These are phyloP conservation scores for Rhododendron simsii DNA, from an alignment of 148 eudicot species.

Conservation along the genomic window DNA sequence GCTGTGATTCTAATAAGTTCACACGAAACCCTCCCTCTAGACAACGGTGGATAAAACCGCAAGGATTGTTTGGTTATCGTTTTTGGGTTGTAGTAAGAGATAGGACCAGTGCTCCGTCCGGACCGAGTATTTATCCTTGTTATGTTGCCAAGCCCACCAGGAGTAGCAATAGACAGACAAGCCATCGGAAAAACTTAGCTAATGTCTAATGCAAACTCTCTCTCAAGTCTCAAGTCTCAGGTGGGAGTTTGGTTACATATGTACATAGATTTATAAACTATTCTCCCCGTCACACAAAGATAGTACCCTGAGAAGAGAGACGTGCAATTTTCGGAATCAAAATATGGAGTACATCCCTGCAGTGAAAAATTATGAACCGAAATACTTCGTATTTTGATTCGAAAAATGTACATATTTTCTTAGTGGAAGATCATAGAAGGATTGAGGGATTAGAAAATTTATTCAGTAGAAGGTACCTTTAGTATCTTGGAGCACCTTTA, in stretches of 20 bases:
- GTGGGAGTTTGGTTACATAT: neutral
- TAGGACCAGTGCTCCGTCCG: neutral
- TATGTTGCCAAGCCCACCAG: neutral
- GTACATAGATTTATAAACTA: too few species aligned
- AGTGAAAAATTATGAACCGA: too few species aligned
- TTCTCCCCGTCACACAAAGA: too few species aligned
- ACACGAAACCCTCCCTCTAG: neutral
- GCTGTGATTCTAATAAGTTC: slow-evolving; percentile 13
- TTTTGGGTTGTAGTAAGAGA: neutral
- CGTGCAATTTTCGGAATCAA: too few species aligned
- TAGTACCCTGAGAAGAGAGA: too few species aligned
- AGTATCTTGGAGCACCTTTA: too few species aligned
- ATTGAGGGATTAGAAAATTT: too few species aligned
- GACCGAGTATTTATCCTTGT: neutral
- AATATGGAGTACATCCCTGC: too few species aligned
- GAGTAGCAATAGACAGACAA: neutral
- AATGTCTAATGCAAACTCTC: neutral
- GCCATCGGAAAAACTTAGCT: neutral
- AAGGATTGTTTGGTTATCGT: slow-evolving; percentile 13
- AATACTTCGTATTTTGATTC: too few species aligned
- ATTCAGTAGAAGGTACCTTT: too few species aligned
- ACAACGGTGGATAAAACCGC: neutral
- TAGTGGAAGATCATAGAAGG: too few species aligned
- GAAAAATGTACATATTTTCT: too few species aligned
- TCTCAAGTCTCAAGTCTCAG: neutral